Evolutionary conservation across 257 asterid species (phyloP).

Genomic region (Solanum corneliomulleri): DNA sequence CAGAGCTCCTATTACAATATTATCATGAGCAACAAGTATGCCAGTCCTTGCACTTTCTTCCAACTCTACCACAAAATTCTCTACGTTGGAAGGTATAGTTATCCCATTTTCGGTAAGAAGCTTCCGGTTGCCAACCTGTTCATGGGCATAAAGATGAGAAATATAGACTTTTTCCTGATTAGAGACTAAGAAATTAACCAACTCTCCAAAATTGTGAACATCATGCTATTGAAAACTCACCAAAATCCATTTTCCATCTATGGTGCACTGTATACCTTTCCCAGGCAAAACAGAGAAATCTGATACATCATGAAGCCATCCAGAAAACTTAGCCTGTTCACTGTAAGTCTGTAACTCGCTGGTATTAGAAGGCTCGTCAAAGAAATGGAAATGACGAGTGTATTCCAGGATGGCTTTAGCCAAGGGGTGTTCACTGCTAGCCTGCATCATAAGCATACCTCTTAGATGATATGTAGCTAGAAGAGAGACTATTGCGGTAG

Average conservation of each 20-base stretch:
- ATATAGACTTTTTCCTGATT: not conserved
- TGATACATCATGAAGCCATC: conserved; percentile 76
- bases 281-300: conserved; percentile 88
- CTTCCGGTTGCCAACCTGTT: conserved; percentile 88
- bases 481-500: not conserved
- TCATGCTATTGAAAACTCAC: conserved; percentile 33
- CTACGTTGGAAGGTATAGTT: conserved; percentile 44
- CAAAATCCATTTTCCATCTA: conserved; percentile 59
- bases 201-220: not conserved
- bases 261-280: conserved; percentile 75
- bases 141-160: not conserved
- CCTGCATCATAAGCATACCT: conserved; percentile 36
- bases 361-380: conserved; percentile 42
- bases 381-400: conserved; percentile 92
- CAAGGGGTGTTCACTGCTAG: conserved; percentile 94
- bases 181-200: not conserved
- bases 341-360: conserved; percentile 28
- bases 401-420: conserved; percentile 84
- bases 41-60: conserved; percentile 96
- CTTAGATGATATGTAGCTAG: not conserved
- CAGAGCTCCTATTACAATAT: conserved; percentile 52
- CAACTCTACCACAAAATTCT: conserved; percentile 66
- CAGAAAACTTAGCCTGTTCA: conserved; percentile 41
- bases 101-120: conserved; percentile 55
- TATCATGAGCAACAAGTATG: conserved; percentile 59